Conservation (phyloP, 805 yeast species). For the Ogataea salicorniae region DNA sequence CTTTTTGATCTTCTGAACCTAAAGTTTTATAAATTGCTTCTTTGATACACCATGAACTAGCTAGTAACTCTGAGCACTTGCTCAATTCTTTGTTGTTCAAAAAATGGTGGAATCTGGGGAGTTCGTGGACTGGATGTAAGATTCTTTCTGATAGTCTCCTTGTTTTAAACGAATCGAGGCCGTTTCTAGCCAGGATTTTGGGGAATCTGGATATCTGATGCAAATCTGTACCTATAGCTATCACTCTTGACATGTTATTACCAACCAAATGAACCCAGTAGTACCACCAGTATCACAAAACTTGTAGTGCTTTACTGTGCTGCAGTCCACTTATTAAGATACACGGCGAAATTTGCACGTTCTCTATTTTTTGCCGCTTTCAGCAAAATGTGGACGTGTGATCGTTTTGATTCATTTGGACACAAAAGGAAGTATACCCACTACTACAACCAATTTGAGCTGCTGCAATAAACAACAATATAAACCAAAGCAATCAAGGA, state of each 20-base stretch:
- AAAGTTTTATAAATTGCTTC: constrained; percentile 69
- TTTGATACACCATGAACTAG: constrained; percentile 68
- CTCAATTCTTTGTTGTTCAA: constrained; percentile 15
- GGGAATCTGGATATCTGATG: constrained; percentile 43
- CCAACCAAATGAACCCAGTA: too few species aligned
- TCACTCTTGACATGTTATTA: constrained; percentile 26
- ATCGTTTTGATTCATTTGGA: too few species aligned
- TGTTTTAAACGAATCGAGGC: constrained; percentile 30
- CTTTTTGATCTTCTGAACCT: constrained; percentile 41
- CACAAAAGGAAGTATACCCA: too few species aligned
- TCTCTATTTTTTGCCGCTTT: too few species aligned
- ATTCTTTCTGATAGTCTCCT: constrained; percentile 41
- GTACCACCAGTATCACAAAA: too few species aligned
- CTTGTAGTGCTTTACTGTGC: too few species aligned
- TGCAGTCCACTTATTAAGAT: too few species aligned
- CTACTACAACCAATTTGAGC: too few species aligned
- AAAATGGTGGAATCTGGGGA: constrained; percentile 29
- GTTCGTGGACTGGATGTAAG: constrained; percentile 42
- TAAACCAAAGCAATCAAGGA: too few species aligned
- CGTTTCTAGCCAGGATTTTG: constrained; percentile 33
- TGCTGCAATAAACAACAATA: too few species aligned
- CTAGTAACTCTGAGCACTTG: constrained; percentile 34
- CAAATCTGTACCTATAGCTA: constrained; percentile 58
- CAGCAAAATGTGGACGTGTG: too few species aligned
- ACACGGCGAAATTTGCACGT: too few species aligned